Evolutionary conservation across 2,329 filamentous ascomycete species (phyloP).

Genomic region (Graphium sp.): DNA sequence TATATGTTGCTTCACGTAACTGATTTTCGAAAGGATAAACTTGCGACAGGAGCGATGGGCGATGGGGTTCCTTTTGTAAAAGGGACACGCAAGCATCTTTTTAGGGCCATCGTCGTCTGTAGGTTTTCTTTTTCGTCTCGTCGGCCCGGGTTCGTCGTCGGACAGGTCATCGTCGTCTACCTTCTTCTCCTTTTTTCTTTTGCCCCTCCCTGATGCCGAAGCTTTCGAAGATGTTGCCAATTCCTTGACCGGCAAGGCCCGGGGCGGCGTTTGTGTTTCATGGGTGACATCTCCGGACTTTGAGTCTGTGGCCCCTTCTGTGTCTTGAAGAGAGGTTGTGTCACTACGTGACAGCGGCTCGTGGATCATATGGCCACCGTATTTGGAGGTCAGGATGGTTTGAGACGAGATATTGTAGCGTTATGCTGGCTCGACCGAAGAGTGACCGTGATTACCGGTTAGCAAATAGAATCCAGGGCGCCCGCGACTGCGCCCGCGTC

Average conservation of each 20-base stretch:
- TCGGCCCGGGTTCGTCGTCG: conserved; percentile 2
- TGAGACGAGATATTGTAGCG: too few species aligned
- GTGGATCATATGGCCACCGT: too few species aligned
- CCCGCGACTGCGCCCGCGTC: too few species aligned
- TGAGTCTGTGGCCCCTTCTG: too few species aligned
- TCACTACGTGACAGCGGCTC: too few species aligned
- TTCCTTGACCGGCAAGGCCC: conserved; percentile 3
- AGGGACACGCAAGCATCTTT: conserved; percentile 8
- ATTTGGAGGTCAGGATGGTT: too few species aligned
- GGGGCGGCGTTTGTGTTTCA: too few species aligned
- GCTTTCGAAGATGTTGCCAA: not conserved
- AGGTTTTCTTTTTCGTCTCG: conserved; percentile 2
- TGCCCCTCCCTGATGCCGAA: conserved; percentile 5
- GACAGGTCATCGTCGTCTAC: not conserved
- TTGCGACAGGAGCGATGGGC: conserved; percentile 8
- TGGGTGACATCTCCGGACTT: too few species aligned
- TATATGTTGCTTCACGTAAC: conserved; percentile 12
- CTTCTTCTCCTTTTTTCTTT: conserved; percentile 1
- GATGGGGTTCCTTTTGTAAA: conserved; percentile 8
- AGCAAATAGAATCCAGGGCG: too few species aligned
- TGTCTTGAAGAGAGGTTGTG: too few species aligned
- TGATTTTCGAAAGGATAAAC: conserved; percentile 9
- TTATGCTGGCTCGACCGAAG: too few species aligned
- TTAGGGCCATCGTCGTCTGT: conserved; percentile 4
- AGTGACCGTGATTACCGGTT: too few species aligned